Base-by-base conservation (phyloP, 2,329 filamentous ascomycete species). In the Fusarium sp. region DNA sequence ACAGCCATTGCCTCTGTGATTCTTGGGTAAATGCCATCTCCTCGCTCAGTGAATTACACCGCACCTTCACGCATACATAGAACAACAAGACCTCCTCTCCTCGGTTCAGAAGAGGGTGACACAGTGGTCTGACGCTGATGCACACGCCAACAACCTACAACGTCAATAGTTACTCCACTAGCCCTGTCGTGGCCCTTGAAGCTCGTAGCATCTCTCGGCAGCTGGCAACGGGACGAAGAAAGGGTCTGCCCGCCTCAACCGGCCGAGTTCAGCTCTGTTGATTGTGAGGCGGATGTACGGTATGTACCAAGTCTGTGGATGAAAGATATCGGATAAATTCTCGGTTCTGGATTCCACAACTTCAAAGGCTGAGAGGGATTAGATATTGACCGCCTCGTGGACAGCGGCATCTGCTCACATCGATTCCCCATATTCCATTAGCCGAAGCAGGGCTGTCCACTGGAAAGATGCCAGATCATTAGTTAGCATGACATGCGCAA, bases 71-170 rank as follows among this genome's bases (percentile, higher is more conserved):
- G 26, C 45, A 35, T 14, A 54, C 39, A 56, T 39, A 35, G 24
- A 28, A 53, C 22, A 57, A 35, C 63, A 24, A 36, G 53, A 13
- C 66, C 32, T 32, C 32, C 30, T 14, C 57, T 50, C 44, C 24
- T 24, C 38, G 13, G 44, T 36, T 44, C 63, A 59, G 66, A 69
- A 56, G 44, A 61, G 54, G 70, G 70, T 72, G 65, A 66, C 69
- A 75, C 47, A 58, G 72, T 78, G 72, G 75, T 69, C 76, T 75
- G 76, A 78, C 75, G 59, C 66, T 68, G 73, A 75, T 78, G 75
- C 68, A 77, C 63, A 66, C 62, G 74, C 72, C 75, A 66, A 69
- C 62, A 66, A 63, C 51, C 66, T 69, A 72, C 74, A 70, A 59
- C 66, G 57, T 32, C 50, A 44, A 57, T 69, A 56, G 53, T 67